A percentile compares a stretch with the other conserved stretches of the same genome.
Evolutionary conservation across 2,329 filamentous ascomycete genomes (phyloP).

Genomic region (Davidsoniella neocaledoniae): DNA sequence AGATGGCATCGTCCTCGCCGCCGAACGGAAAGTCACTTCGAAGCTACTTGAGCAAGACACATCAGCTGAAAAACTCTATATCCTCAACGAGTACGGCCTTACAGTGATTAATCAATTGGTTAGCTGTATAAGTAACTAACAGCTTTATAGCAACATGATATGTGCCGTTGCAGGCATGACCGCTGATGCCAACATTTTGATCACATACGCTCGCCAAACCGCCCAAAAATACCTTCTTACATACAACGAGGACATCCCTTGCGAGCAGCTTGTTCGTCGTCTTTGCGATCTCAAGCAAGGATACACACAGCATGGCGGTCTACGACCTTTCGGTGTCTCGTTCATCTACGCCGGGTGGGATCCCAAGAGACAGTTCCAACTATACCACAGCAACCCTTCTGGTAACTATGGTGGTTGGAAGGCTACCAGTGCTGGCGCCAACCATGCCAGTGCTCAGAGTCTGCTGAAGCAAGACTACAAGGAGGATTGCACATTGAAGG

Average conservation of each 20-base stretch:
- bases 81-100: constrained; percentile 77
- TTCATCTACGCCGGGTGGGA: constrained; percentile 99
- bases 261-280: constrained; percentile 91
- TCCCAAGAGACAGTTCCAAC: constrained; percentile 87
- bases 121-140: background rate
- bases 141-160: constrained; percentile 77
- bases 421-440: constrained; percentile 91
- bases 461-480: constrained; percentile 99
- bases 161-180: constrained; percentile 98
- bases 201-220: constrained; percentile 96
- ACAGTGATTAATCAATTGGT: background rate
- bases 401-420: constrained; percentile 99
- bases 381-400: constrained; percentile 97
- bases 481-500: constrained; percentile 89
- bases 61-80: constrained; percentile 98
- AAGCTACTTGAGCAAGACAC: constrained; percentile 99
- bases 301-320: constrained; percentile 96
- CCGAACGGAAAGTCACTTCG: constrained; percentile 97
- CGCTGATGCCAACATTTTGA: constrained; percentile 98
- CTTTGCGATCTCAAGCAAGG: constrained; percentile 98
- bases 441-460: constrained; percentile 94
- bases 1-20: constrained; percentile 95
- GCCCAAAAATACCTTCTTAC: constrained; percentile 95
- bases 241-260: constrained; percentile 99
- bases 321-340: constrained; percentile 92